These are phyloP conservation scores for Mycosphaerella sp. DNA, from an alignment of 2,329 filamentous ascomycete species.

Conservation along the genomic window DNA sequence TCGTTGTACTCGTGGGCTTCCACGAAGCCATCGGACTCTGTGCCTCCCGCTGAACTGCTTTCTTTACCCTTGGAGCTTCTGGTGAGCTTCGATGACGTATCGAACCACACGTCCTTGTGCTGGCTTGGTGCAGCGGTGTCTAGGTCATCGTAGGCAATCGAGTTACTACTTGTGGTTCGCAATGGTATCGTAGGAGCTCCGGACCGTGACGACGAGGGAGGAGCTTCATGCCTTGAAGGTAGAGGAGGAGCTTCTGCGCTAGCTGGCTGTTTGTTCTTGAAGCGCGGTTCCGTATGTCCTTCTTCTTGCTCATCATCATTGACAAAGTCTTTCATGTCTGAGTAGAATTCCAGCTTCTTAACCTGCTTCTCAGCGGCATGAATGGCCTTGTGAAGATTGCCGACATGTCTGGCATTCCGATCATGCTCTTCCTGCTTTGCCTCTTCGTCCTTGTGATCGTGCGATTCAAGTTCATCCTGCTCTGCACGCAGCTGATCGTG, in stretches of 20 bases:
- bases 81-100: conserved; percentile 14
- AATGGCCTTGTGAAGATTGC: conserved; percentile 67
- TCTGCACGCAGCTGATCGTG: conserved; percentile 52
- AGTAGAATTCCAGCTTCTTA: conserved; percentile 78
- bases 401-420: conserved; percentile 44
- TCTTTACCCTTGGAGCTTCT: conserved; percentile 15
- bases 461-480: conserved; percentile 42
- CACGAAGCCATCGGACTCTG: conserved; percentile 18
- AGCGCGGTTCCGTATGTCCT: conserved; percentile 19
- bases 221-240: too few relatives aligned
- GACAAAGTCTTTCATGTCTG: conserved; percentile 52
- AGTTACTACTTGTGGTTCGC: conserved; percentile 7
- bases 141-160: conserved; percentile 4
- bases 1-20: conserved; percentile 15
- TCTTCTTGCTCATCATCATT: conserved; percentile 14
- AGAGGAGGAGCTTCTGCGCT: conserved; percentile 9
- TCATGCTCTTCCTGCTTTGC: conserved; percentile 41
- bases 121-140: conserved; percentile 12
- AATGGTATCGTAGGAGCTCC: neutral
- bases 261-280: conserved; percentile 22
- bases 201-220: neutral
- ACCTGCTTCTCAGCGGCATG: conserved; percentile 75
- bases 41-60: conserved; percentile 12
- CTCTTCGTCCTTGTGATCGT: conserved; percentile 36
- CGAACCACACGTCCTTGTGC: conserved; percentile 18